Percentiles rank a stretch among this genome's conserved stretches.
Evolutionary conservation across 305 asterid genomes (phyloP).

Genomic region (Plantago coronopus): DNA sequence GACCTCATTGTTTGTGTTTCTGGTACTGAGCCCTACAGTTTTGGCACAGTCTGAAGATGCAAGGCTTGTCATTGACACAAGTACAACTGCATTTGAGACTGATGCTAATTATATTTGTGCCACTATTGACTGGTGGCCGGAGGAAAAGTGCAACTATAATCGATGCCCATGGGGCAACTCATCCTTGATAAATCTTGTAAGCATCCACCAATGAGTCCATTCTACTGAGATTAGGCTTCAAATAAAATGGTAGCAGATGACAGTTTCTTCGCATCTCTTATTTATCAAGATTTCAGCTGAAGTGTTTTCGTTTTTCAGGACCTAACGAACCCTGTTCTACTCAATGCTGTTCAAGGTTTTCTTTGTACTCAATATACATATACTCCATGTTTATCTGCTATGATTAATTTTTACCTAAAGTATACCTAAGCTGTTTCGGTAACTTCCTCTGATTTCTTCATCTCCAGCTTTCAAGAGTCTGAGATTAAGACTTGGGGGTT

Average conservation of each 20-base stretch:
- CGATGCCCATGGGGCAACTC: constrained; percentile 90
- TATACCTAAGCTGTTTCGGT: constrained; percentile 10
- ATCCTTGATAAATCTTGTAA: constrained; percentile 71
- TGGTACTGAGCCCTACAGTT: constrained; percentile 45
- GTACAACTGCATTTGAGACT: constrained; percentile 43
- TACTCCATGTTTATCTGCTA: neutral
- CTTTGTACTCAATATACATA: constrained; percentile 5
- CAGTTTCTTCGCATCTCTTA: neutral
- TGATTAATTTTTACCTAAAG: neutral
- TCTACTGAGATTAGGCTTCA: constrained; percentile 2
- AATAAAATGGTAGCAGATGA: neutral
- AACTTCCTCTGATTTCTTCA: constrained; percentile 18
- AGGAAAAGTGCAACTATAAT: constrained; percentile 74
- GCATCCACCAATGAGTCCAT: constrained; percentile 15
- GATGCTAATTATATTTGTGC: constrained; percentile 84
- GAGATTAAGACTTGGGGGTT: constrained; percentile 90
- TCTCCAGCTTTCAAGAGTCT: constrained; percentile 65
- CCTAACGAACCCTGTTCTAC: constrained; percentile 67
- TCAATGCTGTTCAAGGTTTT: constrained; percentile 71
- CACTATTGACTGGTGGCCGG: constrained; percentile 98
- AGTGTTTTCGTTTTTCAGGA: constrained; percentile 47
- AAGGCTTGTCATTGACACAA: constrained; percentile 46
- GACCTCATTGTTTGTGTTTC: constrained; percentile 32
- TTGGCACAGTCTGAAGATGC: constrained; percentile 47
- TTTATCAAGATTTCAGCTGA: neutral